Conservation (phyloP, 768 basidiomycete species). For the Pulveroboletus sp. region DNA sequence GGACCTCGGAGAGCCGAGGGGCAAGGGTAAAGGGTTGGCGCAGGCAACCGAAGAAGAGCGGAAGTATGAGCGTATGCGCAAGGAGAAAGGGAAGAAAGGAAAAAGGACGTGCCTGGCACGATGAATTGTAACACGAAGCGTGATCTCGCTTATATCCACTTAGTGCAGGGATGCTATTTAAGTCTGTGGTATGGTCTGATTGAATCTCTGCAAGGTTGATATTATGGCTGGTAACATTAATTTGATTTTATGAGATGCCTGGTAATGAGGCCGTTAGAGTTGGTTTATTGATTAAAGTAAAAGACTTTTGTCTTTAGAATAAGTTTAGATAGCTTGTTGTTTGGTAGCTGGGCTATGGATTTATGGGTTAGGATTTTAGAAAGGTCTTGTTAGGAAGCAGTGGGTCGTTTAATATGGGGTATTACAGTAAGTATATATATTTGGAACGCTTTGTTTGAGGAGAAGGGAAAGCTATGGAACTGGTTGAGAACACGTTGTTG, state of each 20-base stretch:
- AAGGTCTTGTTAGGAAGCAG: slow-evolving; percentile 57
- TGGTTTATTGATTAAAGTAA: slow-evolving; percentile 66
- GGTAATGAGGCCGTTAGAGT: slow-evolving; percentile 5
- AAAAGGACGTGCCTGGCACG: too few species aligned
- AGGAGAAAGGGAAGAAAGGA: too few species aligned
- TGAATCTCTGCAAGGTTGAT: slow-evolving; percentile 30
- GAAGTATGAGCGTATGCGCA: too few species aligned
- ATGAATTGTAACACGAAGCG: too few species aligned
- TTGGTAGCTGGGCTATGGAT: slow-evolving; percentile 32
- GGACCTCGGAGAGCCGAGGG: too few species aligned
- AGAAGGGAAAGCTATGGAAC: slow-evolving; percentile 51
- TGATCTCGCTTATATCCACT: slow-evolving; percentile 20
- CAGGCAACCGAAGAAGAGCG: too few species aligned
- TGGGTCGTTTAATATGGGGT: neutral
- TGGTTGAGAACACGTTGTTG: slow-evolving; percentile 21
- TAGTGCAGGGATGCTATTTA: slow-evolving; percentile 8
- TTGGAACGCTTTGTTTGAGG: slow-evolving; percentile 57
- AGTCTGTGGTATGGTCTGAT: slow-evolving; percentile 9
- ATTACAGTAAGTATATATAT: slow-evolving; percentile 34
- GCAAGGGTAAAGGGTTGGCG: too few species aligned
- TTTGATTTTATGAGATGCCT: slow-evolving; percentile 21
- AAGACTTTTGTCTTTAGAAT: slow-evolving; percentile 58
- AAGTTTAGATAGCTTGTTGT: slow-evolving; percentile 44
- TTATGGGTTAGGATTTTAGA: slow-evolving; percentile 50
- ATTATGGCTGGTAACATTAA: slow-evolving; percentile 30